phyloP scores from a whole-genome alignment of 805 yeast genomes.

The Metschnikowia matae region DNA sequence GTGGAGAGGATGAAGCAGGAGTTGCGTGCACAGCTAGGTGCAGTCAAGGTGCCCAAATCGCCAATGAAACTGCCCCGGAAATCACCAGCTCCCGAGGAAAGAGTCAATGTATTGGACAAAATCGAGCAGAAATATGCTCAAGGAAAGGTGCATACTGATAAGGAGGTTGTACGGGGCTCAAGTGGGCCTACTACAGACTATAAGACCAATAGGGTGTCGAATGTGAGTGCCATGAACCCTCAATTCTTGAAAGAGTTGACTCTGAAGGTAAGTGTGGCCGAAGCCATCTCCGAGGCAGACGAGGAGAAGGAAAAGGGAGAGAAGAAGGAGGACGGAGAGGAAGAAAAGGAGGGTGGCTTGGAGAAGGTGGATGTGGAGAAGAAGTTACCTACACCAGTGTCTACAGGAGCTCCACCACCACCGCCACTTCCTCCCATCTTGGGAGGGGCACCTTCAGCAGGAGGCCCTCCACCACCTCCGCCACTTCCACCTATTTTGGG shows the following conservation, averaged over 20 bases:
- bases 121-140: slow-evolving; percentile 44
- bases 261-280: slow-evolving; percentile 43
- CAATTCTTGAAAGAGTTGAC: slow-evolving; percentile 52
- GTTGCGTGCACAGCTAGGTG: slow-evolving; percentile 36
- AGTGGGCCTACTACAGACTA: slow-evolving; percentile 23
- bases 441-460: slow-evolving; percentile 2
- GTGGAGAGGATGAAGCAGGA: slow-evolving; percentile 39
- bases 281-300: slow-evolving; percentile 25
- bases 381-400: too few species aligned
- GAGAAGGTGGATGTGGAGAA: too few species aligned
- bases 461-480: slow-evolving; percentile 20
- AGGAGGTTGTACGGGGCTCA: slow-evolving; percentile 11
- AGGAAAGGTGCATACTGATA: slow-evolving; percentile 34
- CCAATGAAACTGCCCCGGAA: slow-evolving; percentile 9
- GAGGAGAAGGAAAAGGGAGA: neutral
- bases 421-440: slow-evolving; percentile 20
- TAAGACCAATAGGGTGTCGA: slow-evolving; percentile 28
- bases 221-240: slow-evolving; percentile 42
- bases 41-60: slow-evolving; percentile 11
- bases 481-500: slow-evolving; percentile 18
- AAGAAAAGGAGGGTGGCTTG: neutral
- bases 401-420: slow-evolving; percentile 19
- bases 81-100: slow-evolving; percentile 6
- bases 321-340: too few species aligned
- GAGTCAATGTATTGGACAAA: slow-evolving; percentile 20